Evolutionary conservation across 1,284 basidiomycete genomes (phyloP).

Genomic region (Mycosarcoma maydis): DNA sequence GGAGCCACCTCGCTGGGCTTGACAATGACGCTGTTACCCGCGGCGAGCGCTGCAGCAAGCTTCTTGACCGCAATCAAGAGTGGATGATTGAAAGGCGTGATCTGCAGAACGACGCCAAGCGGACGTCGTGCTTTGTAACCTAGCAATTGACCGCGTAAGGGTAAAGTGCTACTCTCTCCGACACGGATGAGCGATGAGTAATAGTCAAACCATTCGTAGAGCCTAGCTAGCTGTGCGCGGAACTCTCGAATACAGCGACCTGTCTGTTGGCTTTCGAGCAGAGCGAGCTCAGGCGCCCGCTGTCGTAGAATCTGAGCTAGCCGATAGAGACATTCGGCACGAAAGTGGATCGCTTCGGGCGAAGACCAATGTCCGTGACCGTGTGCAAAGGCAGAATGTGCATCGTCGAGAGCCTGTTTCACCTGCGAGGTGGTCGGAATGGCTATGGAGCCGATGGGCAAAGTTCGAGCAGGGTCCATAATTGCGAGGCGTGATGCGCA

Average conservation of each 20-base stretch:
- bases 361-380: slow-evolving; percentile 28
- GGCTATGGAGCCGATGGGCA: slow-evolving; percentile 12
- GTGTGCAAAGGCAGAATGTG: slow-evolving; percentile 13
- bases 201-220: slow-evolving; percentile 43
- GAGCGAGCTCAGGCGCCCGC: slow-evolving; percentile 20
- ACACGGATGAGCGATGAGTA: slow-evolving; percentile 11
- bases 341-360: slow-evolving; percentile 14
- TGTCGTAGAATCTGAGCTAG: slow-evolving; percentile 20
- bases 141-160: slow-evolving; percentile 78
- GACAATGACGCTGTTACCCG: slow-evolving; percentile 77
- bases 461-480: slow-evolving; percentile 14
- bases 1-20: slow-evolving; percentile 85
- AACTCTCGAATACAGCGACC: slow-evolving; percentile 36
- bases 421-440: slow-evolving; percentile 22
- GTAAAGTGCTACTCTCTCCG: slow-evolving; percentile 67
- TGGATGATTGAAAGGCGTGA: slow-evolving; percentile 70
- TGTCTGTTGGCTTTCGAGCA: slow-evolving; percentile 27
- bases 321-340: slow-evolving; percentile 19
- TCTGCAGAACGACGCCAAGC: slow-evolving; percentile 82
- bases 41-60: slow-evolving; percentile 82
- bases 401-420: slow-evolving; percentile 10
- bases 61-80: slow-evolving; percentile 86
- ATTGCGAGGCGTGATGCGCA: slow-evolving; percentile 8
- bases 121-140: slow-evolving; percentile 82
- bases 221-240: slow-evolving; percentile 26